A percentile compares a stretch with the other conserved stretches of the same genome.
Conservation (phyloP, 164 flowering plant species). For the Pachysandra terminalis region DNA sequence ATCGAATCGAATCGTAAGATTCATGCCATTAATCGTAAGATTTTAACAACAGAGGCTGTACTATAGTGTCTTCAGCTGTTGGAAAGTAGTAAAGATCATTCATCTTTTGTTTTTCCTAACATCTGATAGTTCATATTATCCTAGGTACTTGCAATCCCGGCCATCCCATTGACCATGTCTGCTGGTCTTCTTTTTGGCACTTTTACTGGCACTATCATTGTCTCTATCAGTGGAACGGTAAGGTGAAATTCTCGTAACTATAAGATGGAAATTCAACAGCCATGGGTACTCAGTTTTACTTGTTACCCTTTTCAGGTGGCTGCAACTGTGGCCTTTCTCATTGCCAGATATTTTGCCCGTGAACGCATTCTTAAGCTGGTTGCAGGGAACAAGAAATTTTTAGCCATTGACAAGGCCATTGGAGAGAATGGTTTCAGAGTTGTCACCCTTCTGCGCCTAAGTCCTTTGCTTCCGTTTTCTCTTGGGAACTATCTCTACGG, state of each 20-base stretch:
- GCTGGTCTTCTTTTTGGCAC: constrained; percentile 96
- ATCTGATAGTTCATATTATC: background rate
- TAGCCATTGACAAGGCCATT: constrained; percentile 97
- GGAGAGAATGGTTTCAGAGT: constrained; percentile 97
- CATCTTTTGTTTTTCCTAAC: constrained; percentile 6
- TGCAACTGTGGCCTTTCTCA: constrained; percentile 90
- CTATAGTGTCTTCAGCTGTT: no score
- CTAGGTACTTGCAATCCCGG: constrained; percentile 96
- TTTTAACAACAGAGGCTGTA: no score
- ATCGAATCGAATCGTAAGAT: no score
- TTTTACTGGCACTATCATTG: constrained; percentile 76
- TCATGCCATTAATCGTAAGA: no score
- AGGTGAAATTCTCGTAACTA: constrained; percentile 22
- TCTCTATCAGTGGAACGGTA: constrained; percentile 97
- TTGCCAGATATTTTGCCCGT: constrained; percentile 99
- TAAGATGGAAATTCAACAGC: background rate
- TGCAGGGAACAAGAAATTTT: constrained; percentile 92
- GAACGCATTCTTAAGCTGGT: constrained; percentile 95
- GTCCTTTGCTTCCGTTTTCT: constrained; percentile 97
- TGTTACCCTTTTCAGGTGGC: constrained; percentile 61
- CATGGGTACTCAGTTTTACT: background rate
- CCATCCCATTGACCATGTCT: constrained; percentile 96
- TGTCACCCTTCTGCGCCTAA: constrained; percentile 91
- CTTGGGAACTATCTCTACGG: constrained; percentile 96
- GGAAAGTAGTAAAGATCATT: background rate